Evolutionary conservation across 768 basidiomycete genomes (phyloP), one percentile per base, ranked within the genome.

Genomic region (Rhizopogon roseolus): DNA sequence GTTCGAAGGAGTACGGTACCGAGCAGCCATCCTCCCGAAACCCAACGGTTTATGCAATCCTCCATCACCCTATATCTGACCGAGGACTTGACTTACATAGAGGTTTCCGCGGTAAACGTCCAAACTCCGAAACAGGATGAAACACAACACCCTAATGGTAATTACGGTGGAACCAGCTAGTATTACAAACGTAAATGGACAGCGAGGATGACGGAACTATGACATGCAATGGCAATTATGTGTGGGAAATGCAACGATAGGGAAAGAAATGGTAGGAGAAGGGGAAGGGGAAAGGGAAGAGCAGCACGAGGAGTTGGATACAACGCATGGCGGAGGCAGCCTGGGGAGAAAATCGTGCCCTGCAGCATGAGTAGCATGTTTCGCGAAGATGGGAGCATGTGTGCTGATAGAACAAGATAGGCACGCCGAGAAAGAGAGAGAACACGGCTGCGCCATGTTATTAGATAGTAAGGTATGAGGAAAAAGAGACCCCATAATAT

Each of bases 131-230:
- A 53, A 27, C 40, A 19, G 29, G 39, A 25, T 37, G 49, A 52
- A 42, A 53, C 38, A 53, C 28, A 53, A 17, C 32, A 53, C 41
- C 38, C 51, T 53, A 54, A 29, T 41, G 64, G 38, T 66, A 68
- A 39, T 40, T 54, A 50, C 36, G 64, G 34, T 45, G 51, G 51
- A 32, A 68, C 68, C 68, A 70, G 29, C 68, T 70, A 70, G 29
- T 61, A 51, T 60, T 68, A 68, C 67, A 68, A 22, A 50, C 59
- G 63, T 70, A 70, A 64, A 58, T 70, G 61, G 57, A 68, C 63
- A 66, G 56, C 57, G 43, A 22, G 50, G 50, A 58, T 55, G 34
- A 42, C 28, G 34, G 25, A 22, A 42, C 19, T 50, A 44, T 56
- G 54, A 42, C 37, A 43, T 49, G 37, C 37, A 34, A 44, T 44